These are phyloP conservation scores for Theobroma grandiflorum DNA, from an alignment of 441 rosid genomes.

Conservation along the genomic window DNA sequence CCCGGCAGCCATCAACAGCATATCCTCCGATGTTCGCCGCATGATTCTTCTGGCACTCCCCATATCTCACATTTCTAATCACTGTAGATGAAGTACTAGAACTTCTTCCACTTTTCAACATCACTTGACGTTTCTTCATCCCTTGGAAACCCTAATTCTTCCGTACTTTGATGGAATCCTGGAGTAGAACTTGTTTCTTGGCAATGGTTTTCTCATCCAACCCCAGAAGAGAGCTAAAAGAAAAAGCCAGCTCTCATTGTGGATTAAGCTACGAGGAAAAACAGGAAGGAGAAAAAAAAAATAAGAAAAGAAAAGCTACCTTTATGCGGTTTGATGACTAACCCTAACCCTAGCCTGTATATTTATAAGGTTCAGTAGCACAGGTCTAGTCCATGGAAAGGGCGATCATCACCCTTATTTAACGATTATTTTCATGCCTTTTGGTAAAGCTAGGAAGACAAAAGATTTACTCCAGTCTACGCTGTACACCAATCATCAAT, in stretches of 20 bases:
- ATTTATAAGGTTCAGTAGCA: constrained; percentile 38
- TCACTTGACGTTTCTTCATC: constrained; percentile 89
- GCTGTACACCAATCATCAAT: constrained; percentile 38
- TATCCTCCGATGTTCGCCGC: constrained; percentile 85
- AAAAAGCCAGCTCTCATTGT: not conserved
- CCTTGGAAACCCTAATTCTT: constrained; percentile 43
- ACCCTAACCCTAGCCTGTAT: constrained; percentile 69
- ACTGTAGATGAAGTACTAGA: constrained; percentile 60
- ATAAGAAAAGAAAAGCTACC: not conserved
- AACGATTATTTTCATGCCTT: constrained; percentile 31
- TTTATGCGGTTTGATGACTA: constrained; percentile 46
- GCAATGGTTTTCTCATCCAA: not conserved
- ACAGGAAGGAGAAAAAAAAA: not conserved
- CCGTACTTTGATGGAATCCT: not conserved
- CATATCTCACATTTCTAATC: constrained; percentile 59
- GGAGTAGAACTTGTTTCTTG: not conserved
- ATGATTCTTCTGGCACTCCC: constrained; percentile 94
- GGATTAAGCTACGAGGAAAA: constrained; percentile 14
- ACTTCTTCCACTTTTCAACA: constrained; percentile 52
- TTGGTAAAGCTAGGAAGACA: constrained; percentile 20
- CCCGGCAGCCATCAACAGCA: constrained; percentile 94
- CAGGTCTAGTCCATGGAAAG: constrained; percentile 7
- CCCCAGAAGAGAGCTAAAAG: constrained; percentile 14
- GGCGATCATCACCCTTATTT: constrained; percentile 33
- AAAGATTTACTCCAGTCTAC: constrained; percentile 32